Base-by-base conservation (phyloP, 768 basidiomycete species). In the Agaricus sinodeliciosus region DNA sequence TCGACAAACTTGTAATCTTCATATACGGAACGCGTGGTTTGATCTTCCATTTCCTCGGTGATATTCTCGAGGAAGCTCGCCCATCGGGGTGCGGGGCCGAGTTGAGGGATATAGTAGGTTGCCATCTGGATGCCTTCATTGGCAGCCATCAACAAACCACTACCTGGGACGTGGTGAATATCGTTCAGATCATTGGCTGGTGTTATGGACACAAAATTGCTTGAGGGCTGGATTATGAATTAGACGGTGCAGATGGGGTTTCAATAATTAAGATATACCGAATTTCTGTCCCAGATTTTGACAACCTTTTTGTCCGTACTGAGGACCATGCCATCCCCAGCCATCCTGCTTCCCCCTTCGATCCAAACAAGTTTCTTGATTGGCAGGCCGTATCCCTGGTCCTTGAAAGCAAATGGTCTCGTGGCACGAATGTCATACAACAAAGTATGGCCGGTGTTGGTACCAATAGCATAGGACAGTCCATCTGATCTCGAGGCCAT, bases 1-100 rank as follows among this genome's bases (percentile, higher is more conserved):
- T 94, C 92, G 51, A 99, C 79, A 63, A 98, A 99, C 69, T 99
- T 99, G 82, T 85, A 98, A 71, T 98, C 96, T 66, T 94, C 87
- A 66, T 98, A 99, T 4, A 88, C 80, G 25, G 79, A 84, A 51
- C 81, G 84, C 34, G 76, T 77, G 8, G 79, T 84, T 62, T 88
- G 85, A 64, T 92, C 92, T 63, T 98, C 95, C 85, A 98, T 86
- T 65, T 99, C 96, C 67, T 99, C 96, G 0, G 96, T 98, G 64
- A 99, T 89, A 61, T 93, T 92, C 70, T 99, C 96, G 54, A 99
- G 82, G 84, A 99, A 99, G 63, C 86, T 86, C 34, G 91, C 92
- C 96, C 96, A 99, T 59, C 84, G 82, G 4, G 96, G 95, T 9
- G 96, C 96, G 2, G 94, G 94, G 0, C 96, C 96, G 11, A 99